Evolutionary conservation across 805 yeast species (phyloP).

Genomic region (Candida incommunis): DNA sequence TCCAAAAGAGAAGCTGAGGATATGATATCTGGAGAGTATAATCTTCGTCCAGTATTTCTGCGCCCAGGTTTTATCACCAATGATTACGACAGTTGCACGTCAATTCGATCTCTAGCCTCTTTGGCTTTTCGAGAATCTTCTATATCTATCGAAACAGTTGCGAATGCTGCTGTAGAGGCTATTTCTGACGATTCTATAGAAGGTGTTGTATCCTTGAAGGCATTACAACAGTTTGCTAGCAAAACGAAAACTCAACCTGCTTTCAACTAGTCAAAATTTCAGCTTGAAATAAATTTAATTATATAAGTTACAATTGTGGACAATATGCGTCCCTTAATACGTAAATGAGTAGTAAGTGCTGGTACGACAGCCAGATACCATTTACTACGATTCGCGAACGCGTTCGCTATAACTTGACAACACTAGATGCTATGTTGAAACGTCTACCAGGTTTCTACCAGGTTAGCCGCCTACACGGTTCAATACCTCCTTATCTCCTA

Average conservation of each 20-base stretch:
- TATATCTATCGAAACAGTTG: conserved; percentile 45
- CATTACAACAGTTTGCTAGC: conserved; percentile 6
- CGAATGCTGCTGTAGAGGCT: conserved; percentile 40
- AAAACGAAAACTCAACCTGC: too few relatives aligned
- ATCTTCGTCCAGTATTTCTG: conserved; percentile 45
- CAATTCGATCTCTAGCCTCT: conserved; percentile 30
- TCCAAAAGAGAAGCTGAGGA: conserved; percentile 70
- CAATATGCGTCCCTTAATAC: too few relatives aligned
- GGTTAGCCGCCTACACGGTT: too few relatives aligned
- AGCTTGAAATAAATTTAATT: too few relatives aligned
- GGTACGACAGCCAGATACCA: too few relatives aligned
- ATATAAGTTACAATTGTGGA: too few relatives aligned
- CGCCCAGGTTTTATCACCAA: conserved; percentile 83
- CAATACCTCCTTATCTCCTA: not conserved
- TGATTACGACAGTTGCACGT: conserved; percentile 18
- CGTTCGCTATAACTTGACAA: too few relatives aligned
- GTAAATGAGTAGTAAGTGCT: too few relatives aligned
- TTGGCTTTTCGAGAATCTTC: conserved; percentile 26
- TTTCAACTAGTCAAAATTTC: not conserved
- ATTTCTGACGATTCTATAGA: conserved; percentile 33
- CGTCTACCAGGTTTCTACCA: too few relatives aligned
- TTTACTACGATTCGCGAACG: too few relatives aligned
- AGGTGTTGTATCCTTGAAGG: conserved; percentile 50
- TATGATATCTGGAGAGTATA: conserved; percentile 26
- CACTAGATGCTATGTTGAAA: too few relatives aligned